These are phyloP conservation scores for Pythium scleroteichum DNA, from an alignment of 352 stramenopile genomes.

Conservation along the genomic window DNA sequence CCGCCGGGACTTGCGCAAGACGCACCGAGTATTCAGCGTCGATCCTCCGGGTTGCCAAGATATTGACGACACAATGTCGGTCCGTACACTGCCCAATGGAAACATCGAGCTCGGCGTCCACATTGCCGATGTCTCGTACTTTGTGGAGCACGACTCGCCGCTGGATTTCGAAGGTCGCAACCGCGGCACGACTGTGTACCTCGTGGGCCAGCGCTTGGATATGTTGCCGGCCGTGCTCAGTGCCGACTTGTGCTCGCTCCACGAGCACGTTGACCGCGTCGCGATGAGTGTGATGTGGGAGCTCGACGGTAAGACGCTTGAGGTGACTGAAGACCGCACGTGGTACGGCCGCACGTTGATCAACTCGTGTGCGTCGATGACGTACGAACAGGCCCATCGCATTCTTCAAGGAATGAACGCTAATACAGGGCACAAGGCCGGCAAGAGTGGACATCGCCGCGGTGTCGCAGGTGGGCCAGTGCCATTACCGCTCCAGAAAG, in stretches of 20 bases:
- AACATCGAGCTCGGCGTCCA: conserved; percentile 95
- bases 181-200: conserved; percentile 96
- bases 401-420: conserved; percentile 69
- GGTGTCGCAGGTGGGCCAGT: conserved; percentile 77
- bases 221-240: conserved; percentile 92
- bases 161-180: conserved; percentile 94
- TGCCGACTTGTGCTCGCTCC: conserved; percentile 90
- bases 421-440: conserved; percentile 40
- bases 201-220: conserved; percentile 94
- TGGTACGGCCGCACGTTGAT: conserved; percentile 96
- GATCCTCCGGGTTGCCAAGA: conserved; percentile 89
- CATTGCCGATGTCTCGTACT: conserved; percentile 99
- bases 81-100: conserved; percentile 70
- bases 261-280: conserved; percentile 87
- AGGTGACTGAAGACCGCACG: conserved; percentile 55
- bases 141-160: conserved; percentile 93
- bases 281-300: conserved; percentile 93
- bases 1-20: conserved; percentile 69
- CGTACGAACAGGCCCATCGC: conserved; percentile 82
- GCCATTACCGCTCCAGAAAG: conserved; percentile 45
- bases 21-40: conserved; percentile 87
- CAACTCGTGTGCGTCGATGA: conserved; percentile 91
- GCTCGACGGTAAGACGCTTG: conserved; percentile 66
- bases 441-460: conserved; percentile 11
- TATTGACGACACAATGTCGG: conserved; percentile 91